Conservation (phyloP, 306 rosid species). For the Castanopsis chinensis region DNA sequence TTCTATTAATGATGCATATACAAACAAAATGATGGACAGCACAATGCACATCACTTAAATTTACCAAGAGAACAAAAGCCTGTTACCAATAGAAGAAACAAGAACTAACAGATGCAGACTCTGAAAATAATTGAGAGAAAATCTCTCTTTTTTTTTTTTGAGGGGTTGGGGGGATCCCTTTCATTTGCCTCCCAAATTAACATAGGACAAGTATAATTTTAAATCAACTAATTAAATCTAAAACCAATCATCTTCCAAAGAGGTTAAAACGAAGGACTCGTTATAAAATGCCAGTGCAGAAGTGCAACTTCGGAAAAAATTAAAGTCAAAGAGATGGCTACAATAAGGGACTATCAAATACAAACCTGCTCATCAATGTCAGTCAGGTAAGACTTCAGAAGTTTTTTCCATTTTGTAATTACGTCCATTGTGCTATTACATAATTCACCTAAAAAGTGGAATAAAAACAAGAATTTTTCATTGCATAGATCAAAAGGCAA, state of each 20-base stretch:
- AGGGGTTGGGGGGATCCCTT: no score
- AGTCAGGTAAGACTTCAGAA: slow-evolving; percentile 65
- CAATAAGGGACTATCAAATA: slow-evolving; percentile 2
- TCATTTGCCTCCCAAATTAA: not conserved
- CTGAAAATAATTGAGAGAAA: not conserved
- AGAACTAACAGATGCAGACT: not conserved
- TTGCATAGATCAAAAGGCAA: not conserved
- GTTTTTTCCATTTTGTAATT: slow-evolving; percentile 67
- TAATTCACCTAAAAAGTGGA: slow-evolving; percentile 56
- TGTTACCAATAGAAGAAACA: not conserved
- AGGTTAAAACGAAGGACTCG: not conserved
- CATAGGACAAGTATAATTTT: not conserved
- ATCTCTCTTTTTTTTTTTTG: not conserved
- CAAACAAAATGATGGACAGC: not conserved
- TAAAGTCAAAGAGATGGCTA: not conserved
- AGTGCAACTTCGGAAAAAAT: not conserved
- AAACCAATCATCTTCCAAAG: not conserved
- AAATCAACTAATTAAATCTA: not conserved
- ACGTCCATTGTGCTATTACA: slow-evolving; percentile 43
- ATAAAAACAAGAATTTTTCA: slow-evolving; percentile 1
- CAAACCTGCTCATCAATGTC: slow-evolving; percentile 91
- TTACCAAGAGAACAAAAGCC: not conserved
- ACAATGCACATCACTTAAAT: not conserved
- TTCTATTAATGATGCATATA: not conserved
- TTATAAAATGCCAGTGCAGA: not conserved